Evolutionary conservation across 2,329 filamentous ascomycete species (phyloP).

Genomic region (Diaporthe sp.): DNA sequence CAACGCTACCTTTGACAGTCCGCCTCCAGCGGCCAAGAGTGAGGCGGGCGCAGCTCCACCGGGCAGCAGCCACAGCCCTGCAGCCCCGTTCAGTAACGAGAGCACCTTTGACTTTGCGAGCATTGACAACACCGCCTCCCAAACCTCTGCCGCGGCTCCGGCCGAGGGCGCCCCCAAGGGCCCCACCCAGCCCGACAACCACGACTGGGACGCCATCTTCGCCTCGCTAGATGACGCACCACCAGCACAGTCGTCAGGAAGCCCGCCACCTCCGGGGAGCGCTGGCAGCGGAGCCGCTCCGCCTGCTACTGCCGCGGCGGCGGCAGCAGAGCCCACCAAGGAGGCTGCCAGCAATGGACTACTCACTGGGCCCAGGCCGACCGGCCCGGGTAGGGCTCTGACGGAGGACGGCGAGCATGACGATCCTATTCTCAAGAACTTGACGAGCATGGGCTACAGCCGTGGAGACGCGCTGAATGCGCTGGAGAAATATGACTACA

Average conservation of each 20-base stretch:
- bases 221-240: slow-evolving; percentile 76
- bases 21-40: slow-evolving; percentile 68
- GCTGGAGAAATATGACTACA: slow-evolving; percentile 95
- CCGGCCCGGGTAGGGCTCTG: slow-evolving; percentile 72
- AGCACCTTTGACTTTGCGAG: slow-evolving; percentile 72
- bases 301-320: slow-evolving; percentile 43
- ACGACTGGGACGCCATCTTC: slow-evolving; percentile 98
- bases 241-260: slow-evolving; percentile 45
- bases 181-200: slow-evolving; percentile 61
- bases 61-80: slow-evolving; percentile 40
- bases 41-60: slow-evolving; percentile 58
- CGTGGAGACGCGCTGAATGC: slow-evolving; percentile 81
- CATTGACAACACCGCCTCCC: slow-evolving; percentile 53
- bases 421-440: slow-evolving; percentile 89
- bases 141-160: slow-evolving; percentile 49
- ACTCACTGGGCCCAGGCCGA: slow-evolving; percentile 41
- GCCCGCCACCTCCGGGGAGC: slow-evolving; percentile 45
- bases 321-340: slow-evolving; percentile 45
- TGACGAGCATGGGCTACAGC: slow-evolving; percentile 91
- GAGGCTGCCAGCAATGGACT: slow-evolving; percentile 44
- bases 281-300: slow-evolving; percentile 44
- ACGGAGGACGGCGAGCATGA: slow-evolving; percentile 85
- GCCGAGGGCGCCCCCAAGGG: slow-evolving; percentile 55
- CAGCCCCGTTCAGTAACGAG: slow-evolving; percentile 61
- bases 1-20: slow-evolving; percentile 85